A percentile compares a stretch with the other conserved stretches of the same genome.
Conservation (phyloP, 345 rosid genomes). For the Aethionema arabicum region DNA sequence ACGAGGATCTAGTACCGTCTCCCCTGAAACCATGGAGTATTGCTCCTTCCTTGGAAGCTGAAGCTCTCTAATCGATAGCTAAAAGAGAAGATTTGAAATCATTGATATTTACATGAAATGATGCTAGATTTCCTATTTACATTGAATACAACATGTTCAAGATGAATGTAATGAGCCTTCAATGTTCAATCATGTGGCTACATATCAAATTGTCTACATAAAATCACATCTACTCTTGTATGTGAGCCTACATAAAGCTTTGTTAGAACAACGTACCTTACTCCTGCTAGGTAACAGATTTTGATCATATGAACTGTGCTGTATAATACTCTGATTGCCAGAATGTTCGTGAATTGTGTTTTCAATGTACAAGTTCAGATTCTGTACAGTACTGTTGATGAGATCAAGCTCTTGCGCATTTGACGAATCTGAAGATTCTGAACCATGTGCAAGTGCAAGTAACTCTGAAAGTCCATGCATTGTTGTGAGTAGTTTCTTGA, state of each 20-base stretch:
- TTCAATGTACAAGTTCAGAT: constrained; percentile 43
- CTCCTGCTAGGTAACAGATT: constrained; percentile 33
- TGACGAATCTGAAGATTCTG: constrained; percentile 38
- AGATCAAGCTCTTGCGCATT: constrained; percentile 44
- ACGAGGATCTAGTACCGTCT: constrained; percentile 29
- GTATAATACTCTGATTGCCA: constrained; percentile 24
- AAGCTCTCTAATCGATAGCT: constrained; percentile 36
- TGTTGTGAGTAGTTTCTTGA: constrained; percentile 35
- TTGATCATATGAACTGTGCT: constrained; percentile 30
- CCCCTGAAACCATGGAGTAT: constrained; percentile 24
- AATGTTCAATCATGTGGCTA: constrained; percentile 9
- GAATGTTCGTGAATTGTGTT: constrained; percentile 35
- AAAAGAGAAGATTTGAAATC: constrained; percentile 30
- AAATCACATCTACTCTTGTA: not conserved
- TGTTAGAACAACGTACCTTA: constrained; percentile 41
- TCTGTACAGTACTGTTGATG: constrained; percentile 46
- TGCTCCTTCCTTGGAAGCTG: constrained; percentile 36
- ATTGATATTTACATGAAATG: constrained; percentile 14
- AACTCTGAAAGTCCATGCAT: constrained; percentile 43
- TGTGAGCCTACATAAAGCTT: not conserved
- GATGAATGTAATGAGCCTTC: not conserved
- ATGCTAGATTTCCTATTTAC: not conserved
- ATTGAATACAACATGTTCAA: not conserved
- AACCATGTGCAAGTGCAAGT: constrained; percentile 44
- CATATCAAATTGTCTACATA: constrained; percentile 1